Conservation (phyloP, 495 filamentous ascomycete species). For the Saxophila tyrrhenica region DNA sequence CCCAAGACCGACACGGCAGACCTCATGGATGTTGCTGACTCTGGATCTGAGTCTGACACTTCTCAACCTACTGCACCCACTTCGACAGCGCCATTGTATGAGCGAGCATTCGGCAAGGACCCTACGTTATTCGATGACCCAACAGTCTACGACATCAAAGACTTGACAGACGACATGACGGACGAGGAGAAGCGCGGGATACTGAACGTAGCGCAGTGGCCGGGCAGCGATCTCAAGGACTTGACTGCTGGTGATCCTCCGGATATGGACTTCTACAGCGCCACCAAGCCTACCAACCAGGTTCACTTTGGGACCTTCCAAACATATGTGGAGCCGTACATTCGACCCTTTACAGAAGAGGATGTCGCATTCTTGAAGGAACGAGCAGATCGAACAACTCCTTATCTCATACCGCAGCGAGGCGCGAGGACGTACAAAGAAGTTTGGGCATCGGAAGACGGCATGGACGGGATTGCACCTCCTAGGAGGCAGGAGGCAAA, state of each 20-base stretch:
- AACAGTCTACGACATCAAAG: constrained; percentile 85
- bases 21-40: constrained; percentile 16
- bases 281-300: constrained; percentile 84
- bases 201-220: constrained; percentile 76
- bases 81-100: constrained; percentile 64
- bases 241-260: constrained; percentile 80
- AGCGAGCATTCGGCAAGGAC: constrained; percentile 78
- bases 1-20: constrained; percentile 8
- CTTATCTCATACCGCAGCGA: constrained; percentile 77
- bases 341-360: constrained; percentile 83
- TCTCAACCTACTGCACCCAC: constrained; percentile 49
- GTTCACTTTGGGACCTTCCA: constrained; percentile 84
- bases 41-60: constrained; percentile 27
- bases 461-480: constrained; percentile 34
- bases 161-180: constrained; percentile 57
- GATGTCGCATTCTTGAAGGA: constrained; percentile 90
- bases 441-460: constrained; percentile 88
- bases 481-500: constrained; percentile 47
- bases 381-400: constrained; percentile 64
- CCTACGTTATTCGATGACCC: constrained; percentile 87
- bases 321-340: constrained; percentile 79
- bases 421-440: constrained; percentile 79
- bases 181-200: constrained; percentile 75
- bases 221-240: constrained; percentile 63
- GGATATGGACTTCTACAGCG: constrained; percentile 80